Evolutionary conservation across 176 grass and related monocot species (phyloP), one percentile per base, ranked within the genome.

Genomic region (Puccinellia tenuiflora): DNA sequence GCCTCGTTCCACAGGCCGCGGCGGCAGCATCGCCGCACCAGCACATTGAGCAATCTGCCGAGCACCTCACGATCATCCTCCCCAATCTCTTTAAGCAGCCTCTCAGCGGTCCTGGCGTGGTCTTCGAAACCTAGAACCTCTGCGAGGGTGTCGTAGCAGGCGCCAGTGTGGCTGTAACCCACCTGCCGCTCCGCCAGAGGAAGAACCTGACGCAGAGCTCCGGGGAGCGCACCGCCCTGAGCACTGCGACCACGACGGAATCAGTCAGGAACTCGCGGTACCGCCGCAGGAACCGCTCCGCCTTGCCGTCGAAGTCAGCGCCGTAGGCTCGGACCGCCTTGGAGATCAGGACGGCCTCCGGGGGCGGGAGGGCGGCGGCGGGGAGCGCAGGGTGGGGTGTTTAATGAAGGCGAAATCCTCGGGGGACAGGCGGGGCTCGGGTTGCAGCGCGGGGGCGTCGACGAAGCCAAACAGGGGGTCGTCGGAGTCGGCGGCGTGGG

Each of bases 131-230:
- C 83, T 37, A 96, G 42, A 28, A 81, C 79, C 29, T 92, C 87
- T 28, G 90, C 90, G 12, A 99, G 78, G 3, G 87, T 83, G 65
- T 99, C 69, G 31, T 94, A 99, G 48, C 87, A 85, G 12, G 79
- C 62, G 28, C 85, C 85, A 2, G 88, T 96, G 83, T 92, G 93
- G 47, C 81, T 88, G 68, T 96, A 99, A 35, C 91, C 96, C 17
- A 99, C 92, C 90, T 99, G 96, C 56, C 91, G 77, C 57, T 90
- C 91, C 25, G 93, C 89, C 96, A 99, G 68, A 88, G 88, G 80
- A 96, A 99, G 91, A 99, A 99, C 85, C 76, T 93, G 73, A 92
- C 80, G 46, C 91, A 93, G 24, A 92, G 80, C 81, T 99, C 91
- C 9, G 87, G 89, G 59, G 56, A 22, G 60, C 84, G 85, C 24